Evolutionary conservation across 352 stramenopile genomes (phyloP).

Genomic region (Thraustochytrium striatum): DNA sequence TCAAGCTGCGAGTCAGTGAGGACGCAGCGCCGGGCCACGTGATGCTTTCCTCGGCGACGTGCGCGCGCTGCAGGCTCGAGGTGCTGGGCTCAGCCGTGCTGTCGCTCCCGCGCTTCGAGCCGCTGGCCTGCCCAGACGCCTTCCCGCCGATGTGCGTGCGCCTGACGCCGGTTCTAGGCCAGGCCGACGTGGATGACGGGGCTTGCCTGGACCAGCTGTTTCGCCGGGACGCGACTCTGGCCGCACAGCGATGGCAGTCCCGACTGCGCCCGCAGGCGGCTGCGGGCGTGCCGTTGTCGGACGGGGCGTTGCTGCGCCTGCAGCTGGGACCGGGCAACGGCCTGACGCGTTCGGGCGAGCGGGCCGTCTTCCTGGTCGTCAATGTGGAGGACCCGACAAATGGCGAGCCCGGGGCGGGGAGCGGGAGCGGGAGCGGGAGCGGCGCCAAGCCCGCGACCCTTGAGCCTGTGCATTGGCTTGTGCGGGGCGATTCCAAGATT

Average conservation of each 20-base stretch:
- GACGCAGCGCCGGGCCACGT: conserved; percentile 7
- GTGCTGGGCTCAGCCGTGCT: conserved; percentile 10
- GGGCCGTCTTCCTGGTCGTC: conserved; percentile 3
- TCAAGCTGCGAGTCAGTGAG: neutral
- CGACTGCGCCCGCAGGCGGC: neutral
- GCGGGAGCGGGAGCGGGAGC: neutral
- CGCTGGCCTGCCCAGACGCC: conserved; percentile 8
- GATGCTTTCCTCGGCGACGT: neutral
- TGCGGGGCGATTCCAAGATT: conserved; percentile 17
- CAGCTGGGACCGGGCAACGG: conserved; percentile 16
- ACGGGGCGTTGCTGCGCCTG: conserved; percentile 8
- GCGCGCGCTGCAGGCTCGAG: conserved; percentile 11
- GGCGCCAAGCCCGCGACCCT: neutral
- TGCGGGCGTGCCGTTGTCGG: neutral
- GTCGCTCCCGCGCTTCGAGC: conserved; percentile 25
- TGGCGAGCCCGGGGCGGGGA: neutral
- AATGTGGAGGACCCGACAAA: neutral
- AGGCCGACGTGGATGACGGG: neutral
- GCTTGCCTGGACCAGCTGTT: neutral
- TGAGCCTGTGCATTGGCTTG: conserved; percentile 35
- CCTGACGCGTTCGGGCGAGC: neutral
- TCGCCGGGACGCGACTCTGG: conserved; percentile 10
- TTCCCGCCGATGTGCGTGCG: conserved; percentile 12
- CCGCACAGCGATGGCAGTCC: conserved; percentile 23
- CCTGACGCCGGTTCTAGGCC: conserved; percentile 18